These are phyloP conservation scores for Myxozyma neglecta DNA, from an alignment of 805 yeast genomes.

Conservation along the genomic window DNA sequence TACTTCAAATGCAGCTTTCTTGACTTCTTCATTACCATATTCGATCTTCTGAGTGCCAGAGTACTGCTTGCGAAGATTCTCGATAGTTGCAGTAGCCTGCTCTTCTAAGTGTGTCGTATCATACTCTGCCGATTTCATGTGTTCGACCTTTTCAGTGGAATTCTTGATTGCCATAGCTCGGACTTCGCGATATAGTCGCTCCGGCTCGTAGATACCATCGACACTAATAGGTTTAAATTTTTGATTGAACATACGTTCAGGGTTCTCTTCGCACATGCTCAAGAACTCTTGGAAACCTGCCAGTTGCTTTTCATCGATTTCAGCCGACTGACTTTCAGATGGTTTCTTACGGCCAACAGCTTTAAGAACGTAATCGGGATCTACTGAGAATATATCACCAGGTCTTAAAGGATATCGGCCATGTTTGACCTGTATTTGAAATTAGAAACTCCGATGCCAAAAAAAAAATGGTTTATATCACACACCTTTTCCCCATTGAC, in stretches of 20 bases:
- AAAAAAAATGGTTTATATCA: background rate
- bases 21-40: background rate
- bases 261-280: conserved; percentile 55
- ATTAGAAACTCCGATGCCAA: background rate
- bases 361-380: conserved; percentile 77
- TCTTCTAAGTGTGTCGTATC: background rate
- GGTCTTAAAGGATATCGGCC: conserved; percentile 49
- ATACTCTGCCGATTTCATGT: background rate
- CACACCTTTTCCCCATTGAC: conserved; percentile 63
- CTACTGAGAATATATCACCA: conserved; percentile 85
- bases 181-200: conserved; percentile 12
- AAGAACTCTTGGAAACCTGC: conserved; percentile 75
- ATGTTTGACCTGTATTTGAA: conserved; percentile 31
- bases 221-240: conserved; percentile 29
- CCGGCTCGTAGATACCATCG: conserved; percentile 20
- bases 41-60: background rate
- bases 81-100: background rate
- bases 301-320: conserved; percentile 70
- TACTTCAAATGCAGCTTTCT: background rate
- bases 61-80: background rate
- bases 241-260: conserved; percentile 55
- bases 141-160: background rate
- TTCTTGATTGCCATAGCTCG: conserved; percentile 2
- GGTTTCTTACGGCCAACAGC: conserved; percentile 90
- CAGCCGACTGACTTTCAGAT: conserved; percentile 61